Evolutionary conservation across 192 early-diverging fungal genomes (phyloP), one percentile per base, ranked within the genome.

Genomic region (Ambispora gerdemannii): DNA sequence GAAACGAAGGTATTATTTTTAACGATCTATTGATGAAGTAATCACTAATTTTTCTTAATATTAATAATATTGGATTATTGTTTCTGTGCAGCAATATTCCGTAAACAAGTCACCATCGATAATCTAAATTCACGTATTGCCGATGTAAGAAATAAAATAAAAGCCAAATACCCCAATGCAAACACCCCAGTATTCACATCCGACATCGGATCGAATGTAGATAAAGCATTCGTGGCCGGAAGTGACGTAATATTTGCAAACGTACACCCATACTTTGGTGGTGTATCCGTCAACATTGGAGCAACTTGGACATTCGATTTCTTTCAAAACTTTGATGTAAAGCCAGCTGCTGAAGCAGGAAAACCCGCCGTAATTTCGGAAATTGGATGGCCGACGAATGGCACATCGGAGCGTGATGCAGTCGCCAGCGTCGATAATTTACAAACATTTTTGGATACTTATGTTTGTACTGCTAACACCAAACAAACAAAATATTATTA

Each of bases 231-330:
- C 13, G 75, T 87, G 25, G 73, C 81, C 13, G 77, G 82, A 20
- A 83, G 82, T 6, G 88, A 90, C 60, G 77, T 77, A 61, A 79
- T 86, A 30, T 80, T 84, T 74, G 84, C 85, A 68, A 86, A 90
- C 61, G 84, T 85, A 15, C 87, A 88, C 76, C 86, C 88, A 13
- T 90, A 86, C 83, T 90, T 86, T 83, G 86, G 83, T 36, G 83
- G 84, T 62, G 75, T 75, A 20, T 33, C 63, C 32, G 80, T 81
- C 13, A 52, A 77, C 6, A 47, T 72, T 2, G 85, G 85, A 7
- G 79, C 83, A 43, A 63, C 70, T 71, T 86, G 82, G 79, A 73
- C 84, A 20, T 82, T 87, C 53, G 52, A 73, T n/a, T 84, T 86
- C 70, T 78, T 77, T 43, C 72, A 82, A 49, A 68, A 80, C 30